Evolutionary conservation across 2,329 filamentous ascomycete species (phyloP).

Genomic region (Trichoderma citrinoviride): DNA sequence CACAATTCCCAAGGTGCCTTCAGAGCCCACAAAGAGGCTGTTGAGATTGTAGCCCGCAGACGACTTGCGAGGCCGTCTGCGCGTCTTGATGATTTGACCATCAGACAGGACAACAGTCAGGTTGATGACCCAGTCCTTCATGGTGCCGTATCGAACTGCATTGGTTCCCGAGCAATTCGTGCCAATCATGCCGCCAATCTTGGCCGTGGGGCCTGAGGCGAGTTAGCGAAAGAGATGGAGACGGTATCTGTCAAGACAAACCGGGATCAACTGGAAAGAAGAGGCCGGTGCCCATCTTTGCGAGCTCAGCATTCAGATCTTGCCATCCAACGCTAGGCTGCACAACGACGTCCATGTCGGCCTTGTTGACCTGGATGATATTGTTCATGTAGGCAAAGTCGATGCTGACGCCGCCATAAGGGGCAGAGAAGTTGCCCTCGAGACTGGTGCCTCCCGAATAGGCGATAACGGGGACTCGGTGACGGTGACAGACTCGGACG

Average conservation of each 20-base stretch:
- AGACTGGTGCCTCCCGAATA: constrained; percentile 84
- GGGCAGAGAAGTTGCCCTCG: constrained; percentile 87
- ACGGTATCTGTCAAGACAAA: constrained; percentile 28
- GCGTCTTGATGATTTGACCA: constrained; percentile 75
- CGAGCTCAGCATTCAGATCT: constrained; percentile 70
- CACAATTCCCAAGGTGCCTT: constrained; percentile 77
- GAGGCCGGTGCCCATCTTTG: constrained; percentile 68
- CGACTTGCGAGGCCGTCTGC: constrained; percentile 73
- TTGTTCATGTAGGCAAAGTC: constrained; percentile 88
- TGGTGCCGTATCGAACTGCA: constrained; percentile 76
- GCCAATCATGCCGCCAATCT: constrained; percentile 80
- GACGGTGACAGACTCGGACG: constrained; percentile 69
- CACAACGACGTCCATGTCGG: constrained; percentile 90
- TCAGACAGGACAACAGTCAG: constrained; percentile 78
- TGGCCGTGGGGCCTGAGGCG: constrained; percentile 57
- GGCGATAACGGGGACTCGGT: constrained; percentile 79
- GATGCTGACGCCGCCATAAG: constrained; percentile 81
- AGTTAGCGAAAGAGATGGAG: background rate
- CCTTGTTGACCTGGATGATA: constrained; percentile 74
- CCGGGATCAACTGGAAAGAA: constrained; percentile 92
- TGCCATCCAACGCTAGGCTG: constrained; percentile 94
- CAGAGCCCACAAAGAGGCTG: constrained; percentile 73
- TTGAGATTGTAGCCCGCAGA: constrained; percentile 84
- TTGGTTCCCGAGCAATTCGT: constrained; percentile 78
- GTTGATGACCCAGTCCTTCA: constrained; percentile 87